Evolutionary conservation across 495 filamentous ascomycete genomes (phyloP), one percentile per base, ranked within the genome.

Genomic region (Tuber magnatum): DNA sequence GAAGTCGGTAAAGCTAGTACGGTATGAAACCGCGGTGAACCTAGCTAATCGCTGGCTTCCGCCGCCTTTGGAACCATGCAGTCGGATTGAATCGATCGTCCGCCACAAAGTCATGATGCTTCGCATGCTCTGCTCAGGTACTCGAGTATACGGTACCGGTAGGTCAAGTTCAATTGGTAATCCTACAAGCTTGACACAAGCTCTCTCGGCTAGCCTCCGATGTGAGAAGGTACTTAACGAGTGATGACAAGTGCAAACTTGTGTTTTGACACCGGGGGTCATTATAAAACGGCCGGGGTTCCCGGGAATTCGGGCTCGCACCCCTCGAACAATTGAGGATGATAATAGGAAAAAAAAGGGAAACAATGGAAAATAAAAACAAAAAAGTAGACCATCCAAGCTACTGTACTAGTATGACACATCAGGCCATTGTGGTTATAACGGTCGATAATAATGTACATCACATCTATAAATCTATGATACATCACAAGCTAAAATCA

Each of bases 401-500:
- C 14, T 35, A 6, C 2, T 40, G 3, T 40, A 40, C n/a, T n/a
- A n/a, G n/a, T n/a, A n/a, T n/a, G n/a, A n/a, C n/a, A n/a, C 28
- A 61, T 61, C n/a, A 4, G n/a, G 3, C 10, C 14, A 61, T 61
- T 61, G 51, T 61, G 28, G 32, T 61, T 28, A 32, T 32, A 61
- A 28, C 12, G 28, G n/a, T 32, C 35, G 5, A 18, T 65, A 8
- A n/a, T n/a, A n/a, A n/a, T n/a, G 32, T 65, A 65, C 10, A 65
- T 32, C 35, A 35, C 56, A 65, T 7, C 12, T 35, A 28, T 35
- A 65, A 18, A 35, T 2, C 12, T 6, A 44, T 1, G 12, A 2
- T 44, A 35, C 28, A 65, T 71, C 48, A 81, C 51, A 82, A 69
- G 40, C 78, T 89, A 83, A 97, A 97, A 85, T 98, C 93, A 88